Percentiles rank a stretch among this genome's conserved stretches.
These are phyloP conservation scores for Penicillium desertorum DNA, from an alignment of 495 filamentous ascomycete species.

Conservation along the genomic window DNA sequence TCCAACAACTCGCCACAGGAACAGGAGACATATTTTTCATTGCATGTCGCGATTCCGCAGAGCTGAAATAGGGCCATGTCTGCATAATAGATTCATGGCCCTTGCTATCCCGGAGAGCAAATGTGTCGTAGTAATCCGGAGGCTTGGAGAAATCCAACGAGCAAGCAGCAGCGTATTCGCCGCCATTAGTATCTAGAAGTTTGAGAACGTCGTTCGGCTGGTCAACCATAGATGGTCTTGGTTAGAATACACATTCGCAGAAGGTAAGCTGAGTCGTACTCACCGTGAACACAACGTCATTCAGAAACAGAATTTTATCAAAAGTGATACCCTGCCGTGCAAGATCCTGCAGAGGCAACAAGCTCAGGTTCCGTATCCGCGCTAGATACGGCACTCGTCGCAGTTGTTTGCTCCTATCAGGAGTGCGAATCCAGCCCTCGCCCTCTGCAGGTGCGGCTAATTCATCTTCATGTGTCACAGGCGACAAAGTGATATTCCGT, in stretches of 20 bases:
- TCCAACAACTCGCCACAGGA: slow-evolving; percentile 79
- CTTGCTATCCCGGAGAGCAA: slow-evolving; percentile 70
- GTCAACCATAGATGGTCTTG: background rate
- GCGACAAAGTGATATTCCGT: slow-evolving; percentile 52
- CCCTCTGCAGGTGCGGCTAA: slow-evolving; percentile 37
- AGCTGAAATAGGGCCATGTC: slow-evolving; percentile 78
- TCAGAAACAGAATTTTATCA: slow-evolving; percentile 70
- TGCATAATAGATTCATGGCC: slow-evolving; percentile 62
- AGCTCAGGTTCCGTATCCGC: slow-evolving; percentile 57
- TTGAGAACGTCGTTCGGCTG: slow-evolving; percentile 62
- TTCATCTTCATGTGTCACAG: slow-evolving; percentile 57
- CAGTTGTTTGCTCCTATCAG: slow-evolving; percentile 51
- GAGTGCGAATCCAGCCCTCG: slow-evolving; percentile 59
- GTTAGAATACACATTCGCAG: background rate
- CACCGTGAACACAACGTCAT: slow-evolving; percentile 74
- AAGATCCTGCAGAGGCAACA: slow-evolving; percentile 48
- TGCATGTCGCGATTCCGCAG: slow-evolving; percentile 56
- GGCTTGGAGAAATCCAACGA: slow-evolving; percentile 72
- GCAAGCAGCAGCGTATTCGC: slow-evolving; percentile 78
- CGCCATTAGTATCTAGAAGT: slow-evolving; percentile 70
- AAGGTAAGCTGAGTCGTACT: slow-evolving; percentile 10
- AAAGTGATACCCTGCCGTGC: slow-evolving; percentile 51
- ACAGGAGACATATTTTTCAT: slow-evolving; percentile 56
- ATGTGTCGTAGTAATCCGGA: slow-evolving; percentile 77
- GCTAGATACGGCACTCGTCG: slow-evolving; percentile 71